phyloP scores from a whole-genome alignment of 352 stramenopile genomes.

The Globisporangium nagaii region DNA sequence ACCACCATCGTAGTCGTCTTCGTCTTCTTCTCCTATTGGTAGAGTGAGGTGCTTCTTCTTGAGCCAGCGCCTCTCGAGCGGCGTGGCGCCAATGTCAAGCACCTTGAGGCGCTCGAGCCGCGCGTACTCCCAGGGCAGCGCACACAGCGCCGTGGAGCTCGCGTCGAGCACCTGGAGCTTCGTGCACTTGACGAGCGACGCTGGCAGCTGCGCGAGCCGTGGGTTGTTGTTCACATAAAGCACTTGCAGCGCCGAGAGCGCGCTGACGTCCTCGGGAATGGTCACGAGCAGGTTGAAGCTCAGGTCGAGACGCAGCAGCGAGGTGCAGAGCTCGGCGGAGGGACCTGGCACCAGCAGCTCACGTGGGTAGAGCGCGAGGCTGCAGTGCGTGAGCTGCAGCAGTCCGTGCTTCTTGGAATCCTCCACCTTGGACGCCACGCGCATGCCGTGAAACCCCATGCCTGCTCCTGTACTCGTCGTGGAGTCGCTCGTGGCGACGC shows the following conservation, averaged over 20 bases:
- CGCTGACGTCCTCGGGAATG: conserved; percentile 51
- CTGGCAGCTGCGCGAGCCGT: conserved; percentile 40
- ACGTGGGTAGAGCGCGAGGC: conserved; percentile 31
- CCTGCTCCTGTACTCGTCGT: background rate
- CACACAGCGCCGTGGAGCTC: conserved; percentile 51
- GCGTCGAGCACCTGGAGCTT: conserved; percentile 72
- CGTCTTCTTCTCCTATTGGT: conserved; percentile 4
- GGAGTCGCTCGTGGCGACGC: too few relatives aligned
- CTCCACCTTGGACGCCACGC: conserved; percentile 46
- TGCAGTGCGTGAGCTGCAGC: conserved; percentile 47
- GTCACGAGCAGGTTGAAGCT: conserved; percentile 68
- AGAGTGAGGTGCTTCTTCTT: conserved; percentile 45
- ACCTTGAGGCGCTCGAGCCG: conserved; percentile 49
- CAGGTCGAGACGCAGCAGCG: conserved; percentile 71
- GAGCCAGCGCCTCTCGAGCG: conserved; percentile 52
- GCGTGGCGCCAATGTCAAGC: conserved; percentile 71
- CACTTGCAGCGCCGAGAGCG: conserved; percentile 53
- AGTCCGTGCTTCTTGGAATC: conserved; percentile 52
- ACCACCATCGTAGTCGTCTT: background rate
- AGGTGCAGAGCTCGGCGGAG: conserved; percentile 16
- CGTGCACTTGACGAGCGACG: conserved; percentile 48
- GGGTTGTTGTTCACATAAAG: conserved; percentile 87
- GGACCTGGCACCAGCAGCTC: conserved; percentile 27
- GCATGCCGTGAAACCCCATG: conserved; percentile 16
- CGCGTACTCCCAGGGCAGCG: conserved; percentile 64